These are phyloP conservation scores for Escovopsis sp. DNA, from an alignment of 2,329 filamentous ascomycete species.

Conservation along the genomic window DNA sequence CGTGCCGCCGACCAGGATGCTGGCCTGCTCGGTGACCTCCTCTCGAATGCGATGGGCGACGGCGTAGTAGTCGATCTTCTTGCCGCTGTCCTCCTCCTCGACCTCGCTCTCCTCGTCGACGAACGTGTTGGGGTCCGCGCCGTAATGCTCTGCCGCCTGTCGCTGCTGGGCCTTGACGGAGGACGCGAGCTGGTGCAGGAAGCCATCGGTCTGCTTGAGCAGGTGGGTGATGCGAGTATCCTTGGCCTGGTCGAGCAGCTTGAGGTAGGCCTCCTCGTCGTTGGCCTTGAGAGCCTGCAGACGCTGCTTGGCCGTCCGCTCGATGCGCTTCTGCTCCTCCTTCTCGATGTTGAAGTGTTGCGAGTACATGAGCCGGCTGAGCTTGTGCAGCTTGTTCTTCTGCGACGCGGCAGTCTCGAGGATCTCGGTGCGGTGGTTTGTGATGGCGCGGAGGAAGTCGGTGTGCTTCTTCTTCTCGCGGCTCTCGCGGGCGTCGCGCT, in stretches of 20 bases:
- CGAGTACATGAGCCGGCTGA: conserved; percentile 73
- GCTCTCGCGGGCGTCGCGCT: conserved; percentile 86
- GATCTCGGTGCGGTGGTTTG: conserved; percentile 68
- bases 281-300: conserved; percentile 96
- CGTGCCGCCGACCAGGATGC: conserved; percentile 76
- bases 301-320: conserved; percentile 97
- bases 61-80: conserved; percentile 96
- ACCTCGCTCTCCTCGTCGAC: conserved; percentile 53
- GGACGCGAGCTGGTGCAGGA: conserved; percentile 85
- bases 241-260: conserved; percentile 94
- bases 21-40: conserved; percentile 69
- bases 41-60: conserved; percentile 94
- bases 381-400: conserved; percentile 63
- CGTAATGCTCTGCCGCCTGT: conserved; percentile 64
- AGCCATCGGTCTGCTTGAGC: conserved; percentile 91
- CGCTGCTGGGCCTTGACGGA: conserved; percentile 93
- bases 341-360: conserved; percentile 97
- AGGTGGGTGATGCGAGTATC: conserved; percentile 98
- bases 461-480: conserved; percentile 96
- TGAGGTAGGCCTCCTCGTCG: conserved; percentile 97
- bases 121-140: conserved; percentile 37
- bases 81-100: conserved; percentile 52
- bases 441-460: conserved; percentile 79
- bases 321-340: conserved; percentile 96
- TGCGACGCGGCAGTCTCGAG: conserved; percentile 50